A percentile compares a stretch with the other conserved stretches of the same genome.
Evolutionary conservation across 768 basidiomycete genomes (phyloP).

Genomic region (Gymnopilus junonius): DNA sequence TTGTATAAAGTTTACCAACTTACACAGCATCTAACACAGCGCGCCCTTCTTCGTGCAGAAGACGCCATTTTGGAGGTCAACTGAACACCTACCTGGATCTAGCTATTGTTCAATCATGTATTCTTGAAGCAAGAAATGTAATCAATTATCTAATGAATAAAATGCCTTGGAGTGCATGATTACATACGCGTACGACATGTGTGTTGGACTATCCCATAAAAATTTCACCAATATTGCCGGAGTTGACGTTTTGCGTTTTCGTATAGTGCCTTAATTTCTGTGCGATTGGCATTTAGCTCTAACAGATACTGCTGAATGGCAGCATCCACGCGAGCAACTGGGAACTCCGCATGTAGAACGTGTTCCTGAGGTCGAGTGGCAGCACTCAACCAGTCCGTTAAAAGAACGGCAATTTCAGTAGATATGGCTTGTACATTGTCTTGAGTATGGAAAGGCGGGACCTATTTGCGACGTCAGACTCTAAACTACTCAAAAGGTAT

Average conservation of each 20-base stretch:
- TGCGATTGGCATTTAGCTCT: slow-evolving; percentile 65
- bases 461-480: slow-evolving; percentile 41
- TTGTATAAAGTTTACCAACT: slow-evolving; percentile 70
- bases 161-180: slow-evolving; percentile 6
- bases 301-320: slow-evolving; percentile 76
- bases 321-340: slow-evolving; percentile 75
- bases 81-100: slow-evolving; percentile 17
- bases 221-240: slow-evolving; percentile 66
- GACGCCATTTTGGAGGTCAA: slow-evolving; percentile 82
- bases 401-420: slow-evolving; percentile 79
- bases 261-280: slow-evolving; percentile 66
- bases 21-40: slow-evolving; percentile 62
- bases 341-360: slow-evolving; percentile 67
- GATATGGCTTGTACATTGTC: slow-evolving; percentile 80
- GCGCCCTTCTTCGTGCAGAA: slow-evolving; percentile 71
- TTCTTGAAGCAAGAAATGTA: neutral
- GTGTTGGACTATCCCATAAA: slow-evolving; percentile 2
- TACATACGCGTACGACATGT: slow-evolving; percentile 19
- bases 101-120: neutral
- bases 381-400: slow-evolving; percentile 81
- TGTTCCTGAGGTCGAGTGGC: slow-evolving; percentile 75
- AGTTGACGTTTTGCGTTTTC: slow-evolving; percentile 75
- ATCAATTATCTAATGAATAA: slow-evolving; percentile 8
- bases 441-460: slow-evolving; percentile 85
- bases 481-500: neutral